These are phyloP conservation scores for Hura crepitans DNA, from an alignment of 441 rosid genomes.

Conservation along the genomic window DNA sequence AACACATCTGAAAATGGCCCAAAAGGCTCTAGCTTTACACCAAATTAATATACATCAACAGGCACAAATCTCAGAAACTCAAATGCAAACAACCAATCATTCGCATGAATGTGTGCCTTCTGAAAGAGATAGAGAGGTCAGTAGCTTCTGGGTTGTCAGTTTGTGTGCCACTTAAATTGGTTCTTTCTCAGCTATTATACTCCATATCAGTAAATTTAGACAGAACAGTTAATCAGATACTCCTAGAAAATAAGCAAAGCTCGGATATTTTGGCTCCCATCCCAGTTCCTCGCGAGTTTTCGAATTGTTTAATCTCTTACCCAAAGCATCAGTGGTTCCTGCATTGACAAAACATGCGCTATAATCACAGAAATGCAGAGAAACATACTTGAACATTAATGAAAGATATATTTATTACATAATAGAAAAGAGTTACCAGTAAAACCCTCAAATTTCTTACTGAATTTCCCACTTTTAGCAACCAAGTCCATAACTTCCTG, in stretches of 20 bases:
- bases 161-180: background rate
- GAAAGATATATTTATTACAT: background rate
- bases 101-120: too few species aligned
- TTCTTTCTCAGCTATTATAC: background rate
- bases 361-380: background rate
- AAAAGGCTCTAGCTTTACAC: background rate
- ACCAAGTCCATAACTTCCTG: slow-evolving; percentile 87
- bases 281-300: slow-evolving; percentile 64
- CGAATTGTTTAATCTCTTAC: slow-evolving; percentile 77
- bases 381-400: background rate
- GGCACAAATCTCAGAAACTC: background rate
- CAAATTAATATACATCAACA: background rate
- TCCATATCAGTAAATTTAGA: background rate
- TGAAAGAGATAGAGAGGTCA: background rate
- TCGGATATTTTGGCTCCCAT: slow-evolving; percentile 81
- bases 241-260: slow-evolving; percentile 74
- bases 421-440: slow-evolving; percentile 44
- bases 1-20: background rate
- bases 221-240: slow-evolving; percentile 35
- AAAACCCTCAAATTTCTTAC: slow-evolving; percentile 61
- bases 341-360: slow-evolving; percentile 14
- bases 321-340: slow-evolving; percentile 76
- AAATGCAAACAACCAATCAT: background rate
- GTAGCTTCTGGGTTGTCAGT: background rate
- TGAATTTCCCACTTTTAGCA: slow-evolving; percentile 60